Evolutionary conservation across 257 asterid genomes (phyloP), one percentile per base, ranked within the genome.

Genomic region (Fraxinus cuspidata): DNA sequence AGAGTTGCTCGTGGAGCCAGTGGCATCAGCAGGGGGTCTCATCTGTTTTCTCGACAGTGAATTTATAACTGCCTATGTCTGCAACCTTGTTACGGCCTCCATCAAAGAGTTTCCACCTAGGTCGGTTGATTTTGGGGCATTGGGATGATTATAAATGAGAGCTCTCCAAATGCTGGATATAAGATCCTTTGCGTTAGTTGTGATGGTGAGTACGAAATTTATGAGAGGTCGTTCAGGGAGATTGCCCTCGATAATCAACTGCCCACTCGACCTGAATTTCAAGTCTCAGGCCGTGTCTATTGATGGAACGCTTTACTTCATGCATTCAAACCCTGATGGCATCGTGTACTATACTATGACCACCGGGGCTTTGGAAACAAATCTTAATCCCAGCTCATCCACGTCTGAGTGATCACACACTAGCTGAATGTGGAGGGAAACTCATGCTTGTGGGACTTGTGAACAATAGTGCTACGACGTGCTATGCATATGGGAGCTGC

Each of bases 401-500:
- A 16, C 89, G 83, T 77, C 71, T 90, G 23, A 90, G 93, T 51
- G 96, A 91, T 60, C 90, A 86, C n/a, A 82, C 93, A 12, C 83
- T 95, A 75, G 98, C 99, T 0, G 96, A 91, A 70, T 85, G 92
- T 23, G 88, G 84, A 77, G 98, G 99, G 53, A 86, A 91, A 86
- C 85, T 95, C 68, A 84, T 95, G 96, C 97, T 95, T 0, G 96
- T 93, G 81, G 99, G 99, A 74, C 85, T 93, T 86, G 87, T 95
- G 42, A 37, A 93, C 86, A 0, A 93, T 90, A 1, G 87, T 35
- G 99, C 98, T 0, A 96, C 97, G 51, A 87, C 98, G 1, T 95
- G 98, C 15, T 95, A 53, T 93, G 96, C 92, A 88, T 95, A 35
- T 93, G 98, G 99, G 99, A 95, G 93, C 90, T 95, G 84, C 96